phyloP scores from a whole-genome alignment of 139 green algal genomes.

The Zygnema circumcarinatum region DNA sequence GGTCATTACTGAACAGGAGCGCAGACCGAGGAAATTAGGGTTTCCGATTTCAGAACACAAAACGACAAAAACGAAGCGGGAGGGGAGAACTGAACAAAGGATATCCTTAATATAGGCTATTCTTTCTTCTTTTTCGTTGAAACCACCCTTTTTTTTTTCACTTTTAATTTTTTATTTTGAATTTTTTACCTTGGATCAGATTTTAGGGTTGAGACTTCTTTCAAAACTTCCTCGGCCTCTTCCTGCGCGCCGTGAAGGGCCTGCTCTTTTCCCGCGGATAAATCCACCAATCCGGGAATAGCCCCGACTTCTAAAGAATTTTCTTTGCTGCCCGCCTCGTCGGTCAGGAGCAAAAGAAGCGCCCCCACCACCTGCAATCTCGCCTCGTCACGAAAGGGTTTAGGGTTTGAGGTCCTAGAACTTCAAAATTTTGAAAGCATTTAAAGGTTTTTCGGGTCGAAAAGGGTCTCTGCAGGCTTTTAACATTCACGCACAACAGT shows the following conservation, averaged over 20 bases:
- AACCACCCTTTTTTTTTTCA: too few relatives aligned
- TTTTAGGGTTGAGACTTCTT: background rate
- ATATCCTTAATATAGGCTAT: too few relatives aligned
- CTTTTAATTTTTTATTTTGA: too few relatives aligned
- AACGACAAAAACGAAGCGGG: too few relatives aligned
- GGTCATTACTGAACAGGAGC: too few relatives aligned
- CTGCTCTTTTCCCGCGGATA: background rate
- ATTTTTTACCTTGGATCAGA: constrained; percentile 14
- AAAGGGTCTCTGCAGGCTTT: background rate
- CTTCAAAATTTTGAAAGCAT: too few relatives aligned
- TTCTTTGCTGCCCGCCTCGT: background rate
- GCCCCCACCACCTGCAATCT: constrained; percentile 21
- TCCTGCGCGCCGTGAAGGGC: background rate
- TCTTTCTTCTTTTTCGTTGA: too few relatives aligned
- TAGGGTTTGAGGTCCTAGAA: too few relatives aligned
- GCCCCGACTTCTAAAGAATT: background rate
- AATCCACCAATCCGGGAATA: constrained; percentile 2
- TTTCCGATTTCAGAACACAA: too few relatives aligned
- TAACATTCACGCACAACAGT: background rate
- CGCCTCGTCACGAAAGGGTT: too few relatives aligned
- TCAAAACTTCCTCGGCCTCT: constrained; percentile 19
- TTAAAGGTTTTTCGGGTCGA: background rate
- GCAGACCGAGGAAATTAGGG: too few relatives aligned
- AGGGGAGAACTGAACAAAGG: background rate
- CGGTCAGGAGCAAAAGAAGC: background rate